phyloP scores from a whole-genome alignment of 768 basidiomycete genomes.

The Lentinula raphanica region DNA sequence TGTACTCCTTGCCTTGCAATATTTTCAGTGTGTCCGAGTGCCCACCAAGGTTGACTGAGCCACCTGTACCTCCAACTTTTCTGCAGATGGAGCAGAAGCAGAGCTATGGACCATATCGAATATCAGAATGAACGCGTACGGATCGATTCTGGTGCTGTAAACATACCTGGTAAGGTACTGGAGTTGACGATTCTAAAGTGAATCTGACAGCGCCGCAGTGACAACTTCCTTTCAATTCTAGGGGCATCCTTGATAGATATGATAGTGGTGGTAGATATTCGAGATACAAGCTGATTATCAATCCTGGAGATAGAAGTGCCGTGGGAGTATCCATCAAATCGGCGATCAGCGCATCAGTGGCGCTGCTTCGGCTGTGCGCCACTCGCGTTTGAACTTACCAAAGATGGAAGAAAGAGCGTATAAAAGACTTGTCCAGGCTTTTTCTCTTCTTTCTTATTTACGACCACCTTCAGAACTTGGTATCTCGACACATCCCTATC shows the following conservation, averaged over 20 bases:
- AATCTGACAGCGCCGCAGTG: constrained; percentile 50
- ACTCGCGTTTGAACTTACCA: neutral
- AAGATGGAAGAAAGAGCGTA: neutral
- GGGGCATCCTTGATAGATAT: constrained; percentile 37
- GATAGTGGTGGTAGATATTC: neutral
- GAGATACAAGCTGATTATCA: neutral
- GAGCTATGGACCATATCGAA: no score
- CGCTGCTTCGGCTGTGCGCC: neutral
- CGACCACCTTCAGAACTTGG: neutral
- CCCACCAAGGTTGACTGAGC: constrained; percentile 63
- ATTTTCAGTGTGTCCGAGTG: constrained; percentile 45
- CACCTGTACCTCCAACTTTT: constrained; percentile 61
- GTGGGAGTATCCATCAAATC: neutral
- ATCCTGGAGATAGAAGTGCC: neutral
- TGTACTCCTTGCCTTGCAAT: constrained; percentile 44
- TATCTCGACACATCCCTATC: neutral
- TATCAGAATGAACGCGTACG: no score
- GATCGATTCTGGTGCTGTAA: neutral
- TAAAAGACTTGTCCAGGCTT: neutral
- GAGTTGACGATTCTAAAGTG: constrained; percentile 45
- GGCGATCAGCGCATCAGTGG: neutral
- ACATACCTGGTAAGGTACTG: constrained; percentile 59
- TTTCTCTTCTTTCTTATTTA: neutral
- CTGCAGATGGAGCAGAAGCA: constrained; percentile 69
- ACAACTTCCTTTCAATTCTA: constrained; percentile 50